Evolutionary conservation across 441 rosid species (phyloP), one percentile per base, ranked within the genome.

Genomic region (Iberis amara): DNA sequence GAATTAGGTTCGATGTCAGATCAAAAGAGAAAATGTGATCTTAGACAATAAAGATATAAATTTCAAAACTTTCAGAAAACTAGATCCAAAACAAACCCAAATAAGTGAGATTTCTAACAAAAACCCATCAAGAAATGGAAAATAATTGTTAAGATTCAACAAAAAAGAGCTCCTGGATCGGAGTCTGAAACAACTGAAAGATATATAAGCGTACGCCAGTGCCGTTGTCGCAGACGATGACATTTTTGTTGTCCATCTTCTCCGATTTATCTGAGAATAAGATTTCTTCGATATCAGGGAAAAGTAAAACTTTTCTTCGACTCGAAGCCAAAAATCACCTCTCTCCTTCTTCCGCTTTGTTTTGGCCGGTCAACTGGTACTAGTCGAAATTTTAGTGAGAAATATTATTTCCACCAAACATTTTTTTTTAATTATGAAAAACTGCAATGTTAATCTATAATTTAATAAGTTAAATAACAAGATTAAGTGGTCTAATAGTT

Each of bases 191-290:
- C 4, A 12, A 10, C 11, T 0, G 3, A 45, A 30, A 54, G 53
- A 11, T n/a, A n/a, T n/a, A 56, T 36, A 49, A 67, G 8, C 18
- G 30, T 79, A 77, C 96, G 71, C 98, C 96, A 43, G 97, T 89
- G 75, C 98, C 98, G 62, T 88, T 84, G 75, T 89, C 96, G 71
- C 97, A 89, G 57, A 86, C 98, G 68, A 88, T 77, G 73, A 86
- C 94, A 61, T 78, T 91, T 63, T 66, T 73, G 69, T 62, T 83
- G 57, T 91, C 94, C 98, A 91, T 91, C 52, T 11, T 44, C 48
- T 51, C 55, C 48, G 58, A 37, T 41, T 24, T 7, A 9, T 40
- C 13, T 13, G 21, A 18, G n/a, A 45, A 39, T 8, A 43, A 31
- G 38, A 33, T 40, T 11, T 15, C 2, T 5, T 37, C 24, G 30